These are phyloP conservation scores for Cryomyces minteri DNA, from an alignment of 495 filamentous ascomycete species.

Conservation along the genomic window DNA sequence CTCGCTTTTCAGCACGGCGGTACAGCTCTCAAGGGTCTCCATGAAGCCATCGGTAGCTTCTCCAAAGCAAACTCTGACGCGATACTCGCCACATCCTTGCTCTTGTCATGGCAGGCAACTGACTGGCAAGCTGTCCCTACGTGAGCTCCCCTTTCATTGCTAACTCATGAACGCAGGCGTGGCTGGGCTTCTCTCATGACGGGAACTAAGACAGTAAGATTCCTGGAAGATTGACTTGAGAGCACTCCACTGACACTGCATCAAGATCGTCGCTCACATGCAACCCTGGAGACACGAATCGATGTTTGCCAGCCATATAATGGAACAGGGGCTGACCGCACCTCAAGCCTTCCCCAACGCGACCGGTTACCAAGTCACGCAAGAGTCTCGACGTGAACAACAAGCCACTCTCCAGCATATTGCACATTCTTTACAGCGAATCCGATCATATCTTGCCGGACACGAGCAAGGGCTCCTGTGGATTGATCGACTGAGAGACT, in stretches of 20 bases:
- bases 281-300: slow-evolving; percentile 83
- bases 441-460: slow-evolving; percentile 52
- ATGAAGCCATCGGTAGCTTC: slow-evolving; percentile 71
- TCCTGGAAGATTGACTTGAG: no score
- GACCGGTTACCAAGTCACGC: slow-evolving; percentile 33
- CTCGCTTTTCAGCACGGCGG: slow-evolving; percentile 76
- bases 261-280: slow-evolving; percentile 74
- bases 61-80: slow-evolving; percentile 79
- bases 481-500: slow-evolving; percentile 60
- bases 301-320: slow-evolving; percentile 66
- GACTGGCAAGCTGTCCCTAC: slow-evolving; percentile 54
- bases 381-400: slow-evolving; percentile 45
- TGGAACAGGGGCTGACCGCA: slow-evolving; percentile 47
- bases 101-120: slow-evolving; percentile 89
- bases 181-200: slow-evolving; percentile 85
- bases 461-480: slow-evolving; percentile 56
- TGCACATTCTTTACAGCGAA: slow-evolving; percentile 47
- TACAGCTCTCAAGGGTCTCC: slow-evolving; percentile 68
- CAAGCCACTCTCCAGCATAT: slow-evolving; percentile 44
- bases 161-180: slow-evolving; percentile 40
- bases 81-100: slow-evolving; percentile 75
- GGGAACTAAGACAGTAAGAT: slow-evolving; percentile 65
- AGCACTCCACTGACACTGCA: background rate
- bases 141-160: background rate
- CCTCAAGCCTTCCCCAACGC: slow-evolving; percentile 32